These are phyloP conservation scores for Xylaria sp. DNA, from an alignment of 2,329 filamentous ascomycete genomes.

Conservation along the genomic window DNA sequence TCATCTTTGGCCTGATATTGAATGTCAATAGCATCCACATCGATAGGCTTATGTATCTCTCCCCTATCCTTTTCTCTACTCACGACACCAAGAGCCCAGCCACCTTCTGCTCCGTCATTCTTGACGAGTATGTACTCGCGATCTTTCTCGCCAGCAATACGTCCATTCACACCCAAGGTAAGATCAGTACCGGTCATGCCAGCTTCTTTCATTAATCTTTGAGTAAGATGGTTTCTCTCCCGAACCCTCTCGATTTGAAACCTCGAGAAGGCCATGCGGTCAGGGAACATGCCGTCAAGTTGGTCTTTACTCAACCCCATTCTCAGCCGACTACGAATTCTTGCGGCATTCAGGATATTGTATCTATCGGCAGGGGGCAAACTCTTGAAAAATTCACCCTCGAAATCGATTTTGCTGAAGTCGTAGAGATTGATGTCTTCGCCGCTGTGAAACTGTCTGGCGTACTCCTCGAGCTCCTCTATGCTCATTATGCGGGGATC, in stretches of 20 bases:
- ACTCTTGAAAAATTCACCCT: slow-evolving; percentile 93
- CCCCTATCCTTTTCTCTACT: slow-evolving; percentile 84
- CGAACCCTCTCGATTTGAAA: slow-evolving; percentile 96
- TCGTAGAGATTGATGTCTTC: slow-evolving; percentile 94
- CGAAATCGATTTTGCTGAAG: slow-evolving; percentile 98
- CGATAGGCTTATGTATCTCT: slow-evolving; percentile 86
- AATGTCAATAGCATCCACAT: slow-evolving; percentile 77
- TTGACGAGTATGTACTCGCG: slow-evolving; percentile 96
- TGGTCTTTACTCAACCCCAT: slow-evolving; percentile 99
- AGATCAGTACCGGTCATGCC: slow-evolving; percentile 84
- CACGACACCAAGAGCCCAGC: slow-evolving; percentile 95
- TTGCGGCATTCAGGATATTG: slow-evolving; percentile 95
- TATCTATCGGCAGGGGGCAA: slow-evolving; percentile 91
- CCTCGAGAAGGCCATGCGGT: slow-evolving; percentile 94
- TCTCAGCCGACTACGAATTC: slow-evolving; percentile 84
- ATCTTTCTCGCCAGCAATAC: slow-evolving; percentile 85
- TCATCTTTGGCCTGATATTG: slow-evolving; percentile 66
- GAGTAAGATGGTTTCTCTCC: slow-evolving; percentile 93
- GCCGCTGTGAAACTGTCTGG: slow-evolving; percentile 87
- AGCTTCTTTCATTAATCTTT: slow-evolving; percentile 92
- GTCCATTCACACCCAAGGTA: slow-evolving; percentile 70
- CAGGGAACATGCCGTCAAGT: slow-evolving; percentile 94
- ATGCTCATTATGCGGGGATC: slow-evolving; percentile 97
- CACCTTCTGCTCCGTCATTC: slow-evolving; percentile 93
- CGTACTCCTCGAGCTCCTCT: slow-evolving; percentile 93